These are phyloP conservation scores for Melastoma malabathricum DNA, from an alignment of 345 rosid species.

Conservation along the genomic window DNA sequence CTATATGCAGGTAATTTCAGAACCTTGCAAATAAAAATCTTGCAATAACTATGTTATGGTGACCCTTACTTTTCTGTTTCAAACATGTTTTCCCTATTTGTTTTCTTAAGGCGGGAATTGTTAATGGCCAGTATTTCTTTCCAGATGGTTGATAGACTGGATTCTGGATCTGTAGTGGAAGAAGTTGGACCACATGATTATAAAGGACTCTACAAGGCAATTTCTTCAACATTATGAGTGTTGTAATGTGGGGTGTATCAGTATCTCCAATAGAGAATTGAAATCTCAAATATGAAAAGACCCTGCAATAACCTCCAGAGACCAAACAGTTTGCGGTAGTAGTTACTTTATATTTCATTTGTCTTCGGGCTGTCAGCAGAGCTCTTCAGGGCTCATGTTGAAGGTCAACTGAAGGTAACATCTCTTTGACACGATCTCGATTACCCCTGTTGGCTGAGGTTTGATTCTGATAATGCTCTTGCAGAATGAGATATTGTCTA, in stretches of 20 bases:
- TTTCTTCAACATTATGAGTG: slow-evolving; percentile 8
- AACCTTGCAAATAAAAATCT: no score
- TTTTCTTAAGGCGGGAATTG: no score
- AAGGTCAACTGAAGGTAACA: slow-evolving; percentile 88
- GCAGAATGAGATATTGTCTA: slow-evolving; percentile 94
- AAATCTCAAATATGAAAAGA: no score
- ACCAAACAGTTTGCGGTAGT: neutral
- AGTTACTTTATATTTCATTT: slow-evolving; percentile 7
- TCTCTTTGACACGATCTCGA: neutral
- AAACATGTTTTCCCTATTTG: no score
- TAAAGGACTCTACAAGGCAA: slow-evolving; percentile 84
- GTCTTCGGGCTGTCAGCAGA: slow-evolving; percentile 80
- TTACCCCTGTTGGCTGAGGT: no score
- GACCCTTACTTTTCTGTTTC: neutral
- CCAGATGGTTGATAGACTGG: slow-evolving; percentile 91
- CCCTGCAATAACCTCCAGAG: no score
- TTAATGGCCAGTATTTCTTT: neutral
- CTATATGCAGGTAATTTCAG: slow-evolving; percentile 59
- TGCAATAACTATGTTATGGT: neutral
- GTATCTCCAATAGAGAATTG: neutral
- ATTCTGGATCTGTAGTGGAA: slow-evolving; percentile 65
- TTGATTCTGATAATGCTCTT: neutral
- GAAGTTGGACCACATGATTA: slow-evolving; percentile 73
- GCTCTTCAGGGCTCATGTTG: slow-evolving; percentile 95
- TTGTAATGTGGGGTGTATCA: neutral